Base-by-base conservation (phyloP, 2,329 filamentous ascomycete species). In the Penicillium concentricum region DNA sequence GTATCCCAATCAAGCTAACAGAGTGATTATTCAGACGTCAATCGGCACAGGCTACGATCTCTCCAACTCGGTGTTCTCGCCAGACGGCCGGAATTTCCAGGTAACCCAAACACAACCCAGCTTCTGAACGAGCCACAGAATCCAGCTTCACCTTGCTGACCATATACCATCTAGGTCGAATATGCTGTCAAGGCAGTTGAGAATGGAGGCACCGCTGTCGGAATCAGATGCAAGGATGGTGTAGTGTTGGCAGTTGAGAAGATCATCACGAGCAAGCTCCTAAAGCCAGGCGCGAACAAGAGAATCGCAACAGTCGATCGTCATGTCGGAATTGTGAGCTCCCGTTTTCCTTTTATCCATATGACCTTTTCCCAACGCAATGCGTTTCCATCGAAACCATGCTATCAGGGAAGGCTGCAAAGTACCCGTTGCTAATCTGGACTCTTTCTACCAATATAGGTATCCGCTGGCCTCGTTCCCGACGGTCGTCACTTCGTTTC, bases 21-120 rank as follows among this genome's bases (percentile, higher is more conserved):
- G 37, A 57, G 41, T 47, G 47, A 41, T 20, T 37, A 37, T 47
- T 28, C 60, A 99, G 94, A 99, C 94, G 73, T 99, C 94, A 74
- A 99, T 99, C 89, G 94, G 94, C 75, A 99, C 94, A 72, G 94
- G 94, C 74, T 99, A 99, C 82, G 94, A 99, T 86, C 89, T 99
- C 71, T 91, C 91, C 76, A 99, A 99, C 85, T 97, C 94, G 73
- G 95, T 97, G 82, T 99, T 97, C 84, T 97, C 94, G 47, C 94
- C 94, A 66, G 94, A 99, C 81, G 94, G 94, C 74, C 90, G 94
- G 69, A 99, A 99, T 79, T 99, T 99, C 79, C 94, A 99, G 80
- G 91, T 95, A 74, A 74, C 61, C 54, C 12, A 42, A 47, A 24
- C 15, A 18, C 48, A 32, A 26, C 22, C 26, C 30, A 18, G 18